Base-by-base conservation (phyloP, 1,139 yeast genomes). In the Petasospora fabianii region DNA sequence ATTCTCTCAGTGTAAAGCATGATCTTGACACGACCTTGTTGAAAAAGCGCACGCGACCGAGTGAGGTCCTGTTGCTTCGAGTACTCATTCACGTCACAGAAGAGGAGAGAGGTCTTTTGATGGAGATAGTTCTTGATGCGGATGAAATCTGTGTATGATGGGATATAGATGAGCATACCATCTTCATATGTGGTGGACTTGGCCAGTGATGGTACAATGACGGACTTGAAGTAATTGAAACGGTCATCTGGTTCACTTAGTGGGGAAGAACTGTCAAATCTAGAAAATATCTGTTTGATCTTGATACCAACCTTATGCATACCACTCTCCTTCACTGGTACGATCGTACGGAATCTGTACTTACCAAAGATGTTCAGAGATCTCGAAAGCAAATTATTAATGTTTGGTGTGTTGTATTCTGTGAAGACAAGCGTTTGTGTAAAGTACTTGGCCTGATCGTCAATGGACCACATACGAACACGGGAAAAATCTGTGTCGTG, bases 401-500 rank as follows among this genome's bases (percentile, higher is more conserved):
- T 76, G 50, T 79, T 87, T 3, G 98, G 97, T 1, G 97, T 84
- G 11, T 71, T 53, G 55, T 73, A 86, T 53, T 81, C 87, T 11
- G 86, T 67, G 49, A 92, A 80, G 5, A 85, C 69, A 54, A 94
- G 64, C 0, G 85, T 77, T 62, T 92, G 99, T 28, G 97, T 75
- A 44, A 90, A 69, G 36, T 68, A 68, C 44, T 68, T 71, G n/a
- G 87, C 81, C 51, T 85, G 81, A 47, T 87, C 95, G 55, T 92
- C 90, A 47, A 92, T 79, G 30, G 83, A 80, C 95, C 96, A 90
- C 83, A 85, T 83, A 51, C 97, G 72, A 32, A 92, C 81, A 53
- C 99, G 74, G 41, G 94, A 80, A 60, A 92, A 92, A 63, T 92
- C 98, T 16, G 95, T 85, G 49, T 85, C 95, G 43, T 72, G 80